Conservation (phyloP, 257 asterid species). For the Misopates orontium region DNA sequence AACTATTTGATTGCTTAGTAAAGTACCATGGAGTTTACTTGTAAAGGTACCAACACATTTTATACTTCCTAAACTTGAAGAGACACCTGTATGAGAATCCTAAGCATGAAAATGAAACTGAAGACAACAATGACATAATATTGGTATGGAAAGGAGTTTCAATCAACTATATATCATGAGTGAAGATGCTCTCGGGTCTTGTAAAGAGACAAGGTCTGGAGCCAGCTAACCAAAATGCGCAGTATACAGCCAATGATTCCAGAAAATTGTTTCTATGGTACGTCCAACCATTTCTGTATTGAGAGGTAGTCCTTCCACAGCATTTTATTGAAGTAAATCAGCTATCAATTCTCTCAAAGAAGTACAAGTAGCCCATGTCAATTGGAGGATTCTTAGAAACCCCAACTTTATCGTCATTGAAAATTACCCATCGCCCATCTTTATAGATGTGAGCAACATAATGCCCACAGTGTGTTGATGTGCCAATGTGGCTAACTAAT, state of each 20-base stretch:
- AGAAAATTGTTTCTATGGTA: slow-evolving; percentile 17
- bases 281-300: slow-evolving; percentile 1
- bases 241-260: slow-evolving; percentile 10
- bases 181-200: neutral
- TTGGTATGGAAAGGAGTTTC: too few species aligned
- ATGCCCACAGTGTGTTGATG: slow-evolving; percentile 98
- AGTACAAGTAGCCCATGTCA: slow-evolving; percentile 95
- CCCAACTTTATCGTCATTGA: slow-evolving; percentile 90
- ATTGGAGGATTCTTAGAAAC: slow-evolving; percentile 77
- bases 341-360: slow-evolving; percentile 75
- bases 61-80: neutral
- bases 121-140: neutral
- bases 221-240: neutral
- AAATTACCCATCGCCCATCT: slow-evolving; percentile 88
- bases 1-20: neutral
- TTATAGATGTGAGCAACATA: slow-evolving; percentile 88
- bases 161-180: too few species aligned
- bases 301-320: slow-evolving; percentile 4
- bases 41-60: neutral
- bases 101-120: neutral
- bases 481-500: slow-evolving; percentile 90
- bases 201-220: neutral
- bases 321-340: slow-evolving; percentile 28
- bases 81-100: neutral
- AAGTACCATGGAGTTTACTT: neutral